A percentile compares a stretch with the other conserved stretches of the same genome.
These are phyloP conservation scores for Stagonosporopsis rhizophila DNA, from an alignment of 2,329 filamentous ascomycete genomes.

Conservation along the genomic window DNA sequence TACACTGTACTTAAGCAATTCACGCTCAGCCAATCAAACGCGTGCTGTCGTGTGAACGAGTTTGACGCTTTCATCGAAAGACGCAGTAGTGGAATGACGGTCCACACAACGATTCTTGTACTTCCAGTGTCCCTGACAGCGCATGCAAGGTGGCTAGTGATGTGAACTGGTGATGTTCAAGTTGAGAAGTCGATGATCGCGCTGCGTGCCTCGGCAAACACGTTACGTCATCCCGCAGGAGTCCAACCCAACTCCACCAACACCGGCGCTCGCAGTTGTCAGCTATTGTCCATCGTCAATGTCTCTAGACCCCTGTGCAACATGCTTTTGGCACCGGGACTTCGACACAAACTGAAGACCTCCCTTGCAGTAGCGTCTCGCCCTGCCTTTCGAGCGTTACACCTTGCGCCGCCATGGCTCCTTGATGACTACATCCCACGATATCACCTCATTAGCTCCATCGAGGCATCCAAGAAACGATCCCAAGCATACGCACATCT, in stretches of 20 bases:
- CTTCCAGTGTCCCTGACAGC: not conserved
- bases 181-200: not conserved
- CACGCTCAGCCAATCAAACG: not conserved
- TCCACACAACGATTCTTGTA: too few relatives aligned
- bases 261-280: slow-evolving; percentile 1
- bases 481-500: slow-evolving; percentile 77
- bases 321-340: slow-evolving; percentile 20
- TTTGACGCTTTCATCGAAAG: not conserved
- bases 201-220: slow-evolving; percentile 16
- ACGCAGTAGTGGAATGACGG: not conserved
- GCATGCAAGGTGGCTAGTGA: not conserved
- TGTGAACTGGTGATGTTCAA: not conserved
- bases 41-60: not conserved
- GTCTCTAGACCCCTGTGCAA: slow-evolving; percentile 7
- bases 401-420: slow-evolving; percentile 70
- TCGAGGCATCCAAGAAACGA: slow-evolving; percentile 75
- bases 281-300: slow-evolving; percentile 2
- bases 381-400: slow-evolving; percentile 46
- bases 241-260: slow-evolving; percentile 7
- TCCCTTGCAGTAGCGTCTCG: not conserved
- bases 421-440: slow-evolving; percentile 76
- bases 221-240: slow-evolving; percentile 14
- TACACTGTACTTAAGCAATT: not conserved
- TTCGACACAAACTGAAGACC: slow-evolving; percentile 19
- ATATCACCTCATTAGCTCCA: slow-evolving; percentile 71